Percentiles rank a stretch among this genome's conserved stretches.
Conservation (phyloP, 192 early-diverging fungal species). For the Coemansia sp. region DNA sequence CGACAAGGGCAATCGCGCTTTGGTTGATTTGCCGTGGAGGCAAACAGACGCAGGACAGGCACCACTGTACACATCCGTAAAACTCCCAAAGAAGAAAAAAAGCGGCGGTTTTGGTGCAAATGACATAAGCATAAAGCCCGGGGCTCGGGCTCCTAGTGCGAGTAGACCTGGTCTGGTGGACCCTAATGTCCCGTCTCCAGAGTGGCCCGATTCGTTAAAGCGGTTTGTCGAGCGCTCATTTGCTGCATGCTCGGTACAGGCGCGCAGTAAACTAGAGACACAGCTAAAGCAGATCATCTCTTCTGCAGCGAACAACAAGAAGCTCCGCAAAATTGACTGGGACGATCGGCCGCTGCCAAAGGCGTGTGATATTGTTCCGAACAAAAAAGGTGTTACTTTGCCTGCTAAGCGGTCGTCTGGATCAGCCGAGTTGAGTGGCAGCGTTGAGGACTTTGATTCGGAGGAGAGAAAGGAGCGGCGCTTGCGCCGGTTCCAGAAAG, state of each 20-base stretch:
- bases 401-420: constrained; percentile 24
- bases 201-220: constrained; percentile 40
- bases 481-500: constrained; percentile 42
- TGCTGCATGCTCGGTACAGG: constrained; percentile 24
- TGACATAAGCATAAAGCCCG: not conserved
- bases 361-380: constrained; percentile 27
- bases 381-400: not conserved
- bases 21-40: constrained; percentile 15
- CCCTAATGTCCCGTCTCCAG: not conserved
- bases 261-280: constrained; percentile 23
- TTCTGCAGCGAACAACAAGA: constrained; percentile 44
- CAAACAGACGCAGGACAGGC: constrained; percentile 7
- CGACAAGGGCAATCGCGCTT: not conserved
- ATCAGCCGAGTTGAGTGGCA: constrained; percentile 7
- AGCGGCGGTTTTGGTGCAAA: not conserved
- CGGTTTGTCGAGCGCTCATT: constrained; percentile 54
- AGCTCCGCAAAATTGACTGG: constrained; percentile 44
- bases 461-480: constrained; percentile 46
- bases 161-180: not conserved
- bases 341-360: constrained; percentile 39
- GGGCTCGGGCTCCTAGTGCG: not conserved
- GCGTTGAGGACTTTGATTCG: constrained; percentile 33
- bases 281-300: constrained; percentile 52
- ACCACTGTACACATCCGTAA: constrained; percentile 38
- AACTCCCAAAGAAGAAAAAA: constrained; percentile 34